These are phyloP conservation scores for Filobasidium uniguttulatum DNA, from an alignment of 1,284 basidiomycete species.

Conservation along the genomic window DNA sequence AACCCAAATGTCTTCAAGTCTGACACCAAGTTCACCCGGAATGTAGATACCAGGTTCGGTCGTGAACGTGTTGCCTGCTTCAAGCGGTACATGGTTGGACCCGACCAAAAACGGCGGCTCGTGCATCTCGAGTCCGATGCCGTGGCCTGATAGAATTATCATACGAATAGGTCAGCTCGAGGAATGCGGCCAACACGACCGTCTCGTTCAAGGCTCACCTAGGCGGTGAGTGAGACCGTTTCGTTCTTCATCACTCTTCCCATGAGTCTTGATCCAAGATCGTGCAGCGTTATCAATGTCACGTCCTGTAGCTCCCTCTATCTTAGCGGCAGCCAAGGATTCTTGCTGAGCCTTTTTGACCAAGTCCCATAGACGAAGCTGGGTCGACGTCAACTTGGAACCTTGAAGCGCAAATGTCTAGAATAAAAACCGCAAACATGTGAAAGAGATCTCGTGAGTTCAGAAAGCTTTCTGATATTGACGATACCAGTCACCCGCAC, in stretches of 20 bases:
- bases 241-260: slow-evolving; percentile 39
- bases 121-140: slow-evolving; percentile 69
- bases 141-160: no score
- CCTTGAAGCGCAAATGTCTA: slow-evolving; percentile 56
- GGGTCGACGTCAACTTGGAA: slow-evolving; percentile 45
- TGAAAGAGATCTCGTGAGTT: background rate
- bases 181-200: no score
- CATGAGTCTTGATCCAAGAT: slow-evolving; percentile 39
- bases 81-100: slow-evolving; percentile 38
- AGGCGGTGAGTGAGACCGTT: slow-evolving; percentile 65
- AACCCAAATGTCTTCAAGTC: slow-evolving; percentile 70
- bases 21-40: slow-evolving; percentile 57
- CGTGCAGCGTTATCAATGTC: slow-evolving; percentile 58
- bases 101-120: slow-evolving; percentile 66
- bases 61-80: slow-evolving; percentile 58
- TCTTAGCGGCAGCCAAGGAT: slow-evolving; percentile 43
- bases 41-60: slow-evolving; percentile 76
- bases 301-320: slow-evolving; percentile 43
- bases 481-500: slow-evolving; percentile 37
- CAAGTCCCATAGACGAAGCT: slow-evolving; percentile 51
- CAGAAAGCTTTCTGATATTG: no score
- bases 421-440: background rate
- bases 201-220: slow-evolving; percentile 64
- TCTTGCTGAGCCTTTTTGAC: slow-evolving; percentile 52
- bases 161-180: no score